These are phyloP conservation scores for Sutorius eximius DNA, from an alignment of 1,284 basidiomycete species.

Conservation along the genomic window DNA sequence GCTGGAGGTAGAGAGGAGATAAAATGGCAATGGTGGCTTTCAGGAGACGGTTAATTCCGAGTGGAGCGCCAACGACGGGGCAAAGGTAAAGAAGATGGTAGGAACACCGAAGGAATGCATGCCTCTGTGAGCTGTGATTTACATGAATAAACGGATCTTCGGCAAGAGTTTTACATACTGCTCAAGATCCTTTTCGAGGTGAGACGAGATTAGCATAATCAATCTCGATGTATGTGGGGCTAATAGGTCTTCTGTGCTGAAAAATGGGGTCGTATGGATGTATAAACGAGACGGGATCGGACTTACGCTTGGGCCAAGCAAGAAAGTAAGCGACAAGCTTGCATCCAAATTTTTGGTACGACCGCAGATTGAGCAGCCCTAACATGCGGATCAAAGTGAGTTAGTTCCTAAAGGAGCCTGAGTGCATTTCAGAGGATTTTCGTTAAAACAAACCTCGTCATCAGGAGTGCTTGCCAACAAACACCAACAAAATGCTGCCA, in stretches of 20 bases:
- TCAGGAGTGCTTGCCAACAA: conserved; percentile 60
- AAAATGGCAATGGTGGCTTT: conserved; percentile 55
- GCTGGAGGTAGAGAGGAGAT: conserved; percentile 47
- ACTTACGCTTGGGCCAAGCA: conserved; percentile 52
- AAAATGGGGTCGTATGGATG: conserved; percentile 6
- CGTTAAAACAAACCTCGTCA: conserved; percentile 42
- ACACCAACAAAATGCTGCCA: conserved; percentile 51
- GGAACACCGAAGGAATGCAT: conserved; percentile 47
- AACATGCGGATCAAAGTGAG: conserved; percentile 48
- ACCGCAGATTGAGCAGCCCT: conserved; percentile 55
- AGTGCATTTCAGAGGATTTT: conserved; percentile 6
- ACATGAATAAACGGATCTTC: conserved; percentile 1
- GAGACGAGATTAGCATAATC: conserved; percentile 51
- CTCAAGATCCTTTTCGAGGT: conserved; percentile 55
- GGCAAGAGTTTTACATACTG: conserved; percentile 43
- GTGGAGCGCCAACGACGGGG: conserved; percentile 47
- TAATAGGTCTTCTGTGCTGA: conserved; percentile 52
- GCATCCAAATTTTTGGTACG: conserved; percentile 53
- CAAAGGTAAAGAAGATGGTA: conserved; percentile 45
- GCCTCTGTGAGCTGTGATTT: conserved; percentile 41
- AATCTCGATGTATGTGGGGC: conserved; percentile 53
- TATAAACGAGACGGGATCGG: neutral
- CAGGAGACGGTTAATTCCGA: conserved; percentile 54
- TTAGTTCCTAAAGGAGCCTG: conserved; percentile 41
- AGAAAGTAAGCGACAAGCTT: conserved; percentile 52